Evolutionary conservation across 306 rosid species (phyloP).

Genomic region (Acacia melanoxylon): DNA sequence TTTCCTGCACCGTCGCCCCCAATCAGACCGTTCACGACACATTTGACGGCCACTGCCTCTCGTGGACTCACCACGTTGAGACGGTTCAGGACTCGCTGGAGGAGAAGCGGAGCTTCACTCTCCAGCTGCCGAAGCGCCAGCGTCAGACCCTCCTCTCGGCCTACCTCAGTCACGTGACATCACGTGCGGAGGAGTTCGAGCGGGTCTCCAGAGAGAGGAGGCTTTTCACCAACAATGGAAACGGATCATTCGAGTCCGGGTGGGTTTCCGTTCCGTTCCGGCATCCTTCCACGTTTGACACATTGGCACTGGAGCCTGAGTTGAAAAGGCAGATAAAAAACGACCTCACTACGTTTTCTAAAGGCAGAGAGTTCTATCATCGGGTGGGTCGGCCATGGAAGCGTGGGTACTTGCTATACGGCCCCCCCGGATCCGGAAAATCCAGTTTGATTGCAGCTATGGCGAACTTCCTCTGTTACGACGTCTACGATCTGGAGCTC

Average conservation of each 20-base stretch:
- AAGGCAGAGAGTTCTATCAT: constrained; percentile 69
- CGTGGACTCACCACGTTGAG: constrained; percentile 89
- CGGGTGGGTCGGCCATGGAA: constrained; percentile 93
- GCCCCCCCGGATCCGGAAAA: constrained; percentile 91
- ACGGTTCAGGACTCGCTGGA: constrained; percentile 79
- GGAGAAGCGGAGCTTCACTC: constrained; percentile 77
- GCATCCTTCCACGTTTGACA: constrained; percentile 82
- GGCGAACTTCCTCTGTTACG: constrained; percentile 85
- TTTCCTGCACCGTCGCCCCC: constrained; percentile 76
- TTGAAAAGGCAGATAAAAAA: constrained; percentile 61
- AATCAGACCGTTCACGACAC: constrained; percentile 74
- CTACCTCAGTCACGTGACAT: constrained; percentile 61
- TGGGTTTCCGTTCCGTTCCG: constrained; percentile 92
- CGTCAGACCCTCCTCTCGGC: constrained; percentile 58
- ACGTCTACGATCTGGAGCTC: constrained; percentile 80
- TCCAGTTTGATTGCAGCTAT: constrained; percentile 87
- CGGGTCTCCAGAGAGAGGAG: constrained; percentile 77
- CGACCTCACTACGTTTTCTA: constrained; percentile 64
- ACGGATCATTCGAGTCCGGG: constrained; percentile 72
- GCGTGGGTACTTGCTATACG: constrained; percentile 77
- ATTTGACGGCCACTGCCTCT: constrained; percentile 49
- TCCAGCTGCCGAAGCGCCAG: constrained; percentile 78
- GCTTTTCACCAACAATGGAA: constrained; percentile 74
- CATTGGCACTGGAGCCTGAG: constrained; percentile 68
- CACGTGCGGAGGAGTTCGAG: constrained; percentile 74